Percentiles rank a stretch among this genome's conserved stretches.
Evolutionary conservation across 2,329 filamentous ascomycete species (phyloP).

Genomic region (Aspergillus pseudoviridinutans): DNA sequence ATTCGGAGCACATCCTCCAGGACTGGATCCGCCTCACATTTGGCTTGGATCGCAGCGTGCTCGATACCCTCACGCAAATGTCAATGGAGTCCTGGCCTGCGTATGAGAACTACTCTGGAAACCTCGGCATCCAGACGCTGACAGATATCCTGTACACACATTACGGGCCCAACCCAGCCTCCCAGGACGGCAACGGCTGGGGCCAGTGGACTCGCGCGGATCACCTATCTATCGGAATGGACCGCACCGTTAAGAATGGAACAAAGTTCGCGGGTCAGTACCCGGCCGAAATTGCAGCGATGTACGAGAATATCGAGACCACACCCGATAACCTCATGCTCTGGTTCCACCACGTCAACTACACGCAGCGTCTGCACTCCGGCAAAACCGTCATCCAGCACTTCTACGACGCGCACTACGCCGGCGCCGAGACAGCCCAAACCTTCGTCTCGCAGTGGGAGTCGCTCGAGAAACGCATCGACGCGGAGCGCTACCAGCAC

Average conservation of each 20-base stretch:
- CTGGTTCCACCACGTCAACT: slow-evolving; percentile 72
- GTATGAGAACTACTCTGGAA: slow-evolving; percentile 68
- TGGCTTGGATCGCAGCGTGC: slow-evolving; percentile 50
- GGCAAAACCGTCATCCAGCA: slow-evolving; percentile 66
- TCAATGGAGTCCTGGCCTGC: slow-evolving; percentile 67
- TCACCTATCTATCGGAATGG: slow-evolving; percentile 60
- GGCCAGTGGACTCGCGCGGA: slow-evolving; percentile 70
- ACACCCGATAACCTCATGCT: slow-evolving; percentile 66
- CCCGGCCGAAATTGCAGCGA: slow-evolving; percentile 54
- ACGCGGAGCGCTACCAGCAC: slow-evolving; percentile 57
- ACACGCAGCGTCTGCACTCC: slow-evolving; percentile 58
- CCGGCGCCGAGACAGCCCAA: slow-evolving; percentile 57
- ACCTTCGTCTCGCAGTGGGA: slow-evolving; percentile 54
- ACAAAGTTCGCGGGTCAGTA: slow-evolving; percentile 66
- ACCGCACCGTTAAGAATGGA: slow-evolving; percentile 64
- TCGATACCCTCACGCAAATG: slow-evolving; percentile 58
- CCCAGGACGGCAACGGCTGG: slow-evolving; percentile 64
- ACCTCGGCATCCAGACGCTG: slow-evolving; percentile 66
- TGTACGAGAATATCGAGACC: slow-evolving; percentile 58
- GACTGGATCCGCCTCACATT: slow-evolving; percentile 69
- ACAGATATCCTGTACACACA: slow-evolving; percentile 65
- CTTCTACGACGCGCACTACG: slow-evolving; percentile 62
- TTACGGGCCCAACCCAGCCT: slow-evolving; percentile 64
- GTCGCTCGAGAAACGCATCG: slow-evolving; percentile 53
- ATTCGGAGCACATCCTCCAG: slow-evolving; percentile 51